Evolutionary conservation across 2,329 filamentous ascomycete species (phyloP).

Genomic region (Talaromyces sp.): DNA sequence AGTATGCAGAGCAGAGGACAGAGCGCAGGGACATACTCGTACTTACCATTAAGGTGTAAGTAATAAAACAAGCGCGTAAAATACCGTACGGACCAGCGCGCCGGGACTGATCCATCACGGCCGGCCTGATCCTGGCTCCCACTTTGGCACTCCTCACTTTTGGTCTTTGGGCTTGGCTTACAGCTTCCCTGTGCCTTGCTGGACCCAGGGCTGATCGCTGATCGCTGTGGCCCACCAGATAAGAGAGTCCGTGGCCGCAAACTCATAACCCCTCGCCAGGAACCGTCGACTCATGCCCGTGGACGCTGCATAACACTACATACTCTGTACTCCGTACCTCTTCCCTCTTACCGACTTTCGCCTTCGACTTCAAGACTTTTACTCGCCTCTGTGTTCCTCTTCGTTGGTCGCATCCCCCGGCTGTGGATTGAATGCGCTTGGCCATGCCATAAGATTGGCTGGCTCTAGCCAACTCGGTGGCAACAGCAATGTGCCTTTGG

Average conservation of each 20-base stretch:
- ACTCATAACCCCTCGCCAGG: not conserved
- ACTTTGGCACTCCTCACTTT: not conserved
- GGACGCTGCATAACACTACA: not conserved
- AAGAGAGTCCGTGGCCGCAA: not conserved
- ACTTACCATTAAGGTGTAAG: too few species aligned
- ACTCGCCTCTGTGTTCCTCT: not conserved
- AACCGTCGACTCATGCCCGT: not conserved
- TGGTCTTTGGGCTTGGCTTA: not conserved
- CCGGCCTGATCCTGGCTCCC: not conserved
- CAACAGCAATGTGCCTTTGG: slow-evolving; percentile 5
- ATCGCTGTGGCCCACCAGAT: not conserved
- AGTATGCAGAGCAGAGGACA: not conserved
- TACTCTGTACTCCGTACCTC: too few species aligned
- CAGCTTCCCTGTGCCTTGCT: not conserved
- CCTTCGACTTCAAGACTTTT: not conserved
- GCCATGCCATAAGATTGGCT: not conserved
- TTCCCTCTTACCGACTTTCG: not conserved
- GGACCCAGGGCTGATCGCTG: not conserved
- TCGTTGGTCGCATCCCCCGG: not conserved
- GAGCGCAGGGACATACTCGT: too few species aligned
- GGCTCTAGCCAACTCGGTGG: not conserved
- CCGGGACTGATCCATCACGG: not conserved
- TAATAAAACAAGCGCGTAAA: not conserved
- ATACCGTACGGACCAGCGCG: not conserved
- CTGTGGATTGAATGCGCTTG: not conserved